Evolutionary conservation across 176 grass and related monocot species (phyloP), one percentile per base, ranked within the genome.

Genomic region (Eleusine coracana): DNA sequence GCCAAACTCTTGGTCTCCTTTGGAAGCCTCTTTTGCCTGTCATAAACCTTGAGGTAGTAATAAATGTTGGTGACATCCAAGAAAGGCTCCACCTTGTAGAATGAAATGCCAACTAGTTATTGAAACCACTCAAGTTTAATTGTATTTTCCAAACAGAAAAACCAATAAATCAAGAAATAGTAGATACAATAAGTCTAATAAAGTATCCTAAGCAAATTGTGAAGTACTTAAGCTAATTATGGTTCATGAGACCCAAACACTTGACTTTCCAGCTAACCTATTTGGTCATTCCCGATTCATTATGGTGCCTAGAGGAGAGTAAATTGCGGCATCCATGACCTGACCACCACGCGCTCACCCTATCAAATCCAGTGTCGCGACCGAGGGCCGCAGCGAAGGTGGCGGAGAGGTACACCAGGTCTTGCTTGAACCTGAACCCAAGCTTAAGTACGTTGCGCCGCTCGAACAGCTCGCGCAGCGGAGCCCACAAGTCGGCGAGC

Each of bases 1-100:
- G 96, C 93, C 66, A 99, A 94, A 83, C 96, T 99, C 90, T 95
- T 96, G 40, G 90, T 99, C 54, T 96, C 91, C 69, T 87, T 99
- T 63, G 93, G 88, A 66, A 86, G 44, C 71, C 77, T 92, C 87
- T 85, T 92, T 58, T 85, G 89, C 36, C 50, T 76, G 77, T 74
- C 90, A 85, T 88, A 77, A 38, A 68, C 87, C 70, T 92, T 94
- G 17, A 96, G 74, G 60, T 89, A 85, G 87, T 96, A 61, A 85
- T 99, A 93, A 81, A 90, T 60, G 71, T 65, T 92, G 68, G 91
- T 96, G 51, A 99, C 69, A 86, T 99, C 96, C 81, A 99, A 63
- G 85, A 96, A 99, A 52, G 93, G 89, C 59, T 91, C 96, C 68
- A 99, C 91, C 96, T 98, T 79, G 75, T 66, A 52, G 31, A 86